Percentiles rank a stretch among this genome's conserved stretches.
These are phyloP conservation scores for Celoporthe dispersa DNA, from an alignment of 2,329 filamentous ascomycete genomes.

Conservation along the genomic window DNA sequence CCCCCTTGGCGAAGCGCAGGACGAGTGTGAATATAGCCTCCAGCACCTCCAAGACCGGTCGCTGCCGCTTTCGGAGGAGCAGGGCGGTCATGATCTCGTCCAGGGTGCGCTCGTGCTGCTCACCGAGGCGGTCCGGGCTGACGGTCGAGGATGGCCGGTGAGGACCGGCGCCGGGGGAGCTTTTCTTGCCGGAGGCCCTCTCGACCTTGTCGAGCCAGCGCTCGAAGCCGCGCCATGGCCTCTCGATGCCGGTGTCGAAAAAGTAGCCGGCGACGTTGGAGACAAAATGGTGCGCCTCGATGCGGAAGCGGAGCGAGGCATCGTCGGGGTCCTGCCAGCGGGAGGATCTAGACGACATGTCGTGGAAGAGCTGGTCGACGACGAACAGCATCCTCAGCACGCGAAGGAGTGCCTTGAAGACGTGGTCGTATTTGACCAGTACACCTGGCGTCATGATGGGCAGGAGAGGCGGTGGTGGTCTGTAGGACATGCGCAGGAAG, in stretches of 20 bases:
- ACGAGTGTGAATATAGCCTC: conserved; percentile 77
- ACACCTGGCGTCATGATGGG: conserved; percentile 73
- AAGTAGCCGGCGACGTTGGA: conserved; percentile 75
- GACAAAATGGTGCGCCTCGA: conserved; percentile 82
- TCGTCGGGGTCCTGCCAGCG: conserved; percentile 40
- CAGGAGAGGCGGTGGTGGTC: conserved; percentile 71
- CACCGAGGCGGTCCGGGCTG: conserved; percentile 69
- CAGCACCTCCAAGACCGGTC: conserved; percentile 71
- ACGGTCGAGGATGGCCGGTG: conserved; percentile 8
- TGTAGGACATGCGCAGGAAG: conserved; percentile 87
- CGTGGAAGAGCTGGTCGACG: conserved; percentile 66
- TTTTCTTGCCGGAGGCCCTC: conserved; percentile 38
- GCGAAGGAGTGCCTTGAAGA: conserved; percentile 81
- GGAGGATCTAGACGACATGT: conserved; percentile 46
- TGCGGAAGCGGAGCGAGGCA: conserved; percentile 63
- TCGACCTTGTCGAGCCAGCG: conserved; percentile 68
- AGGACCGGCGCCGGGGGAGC: conserved; percentile 22
- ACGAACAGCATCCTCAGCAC: conserved; percentile 80
- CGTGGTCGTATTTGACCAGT: conserved; percentile 79
- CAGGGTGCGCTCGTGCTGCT: conserved; percentile 73
- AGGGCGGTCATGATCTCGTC: conserved; percentile 76
- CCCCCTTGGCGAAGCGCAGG: conserved; percentile 68
- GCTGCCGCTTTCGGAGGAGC: conserved; percentile 75
- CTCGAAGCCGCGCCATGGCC: conserved; percentile 75
- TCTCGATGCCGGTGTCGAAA: conserved; percentile 75